These are phyloP conservation scores for Penium margaritaceum DNA, from an alignment of 139 green algal species.

Conservation along the genomic window DNA sequence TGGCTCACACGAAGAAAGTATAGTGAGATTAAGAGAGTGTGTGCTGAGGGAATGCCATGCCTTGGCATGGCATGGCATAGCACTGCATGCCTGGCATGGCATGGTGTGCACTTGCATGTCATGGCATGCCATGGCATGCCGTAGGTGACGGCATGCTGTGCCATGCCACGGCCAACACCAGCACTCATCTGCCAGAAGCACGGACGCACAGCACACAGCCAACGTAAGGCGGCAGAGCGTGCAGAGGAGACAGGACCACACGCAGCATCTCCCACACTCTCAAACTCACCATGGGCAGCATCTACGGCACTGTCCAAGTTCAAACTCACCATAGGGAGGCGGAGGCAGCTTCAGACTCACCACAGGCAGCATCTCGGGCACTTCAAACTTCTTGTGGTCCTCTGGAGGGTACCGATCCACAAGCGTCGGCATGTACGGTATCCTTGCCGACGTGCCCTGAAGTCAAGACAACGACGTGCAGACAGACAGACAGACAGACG, in stretches of 20 bases:
- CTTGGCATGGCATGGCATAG: background rate
- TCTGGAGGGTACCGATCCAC: constrained; percentile 10
- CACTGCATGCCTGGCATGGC: background rate
- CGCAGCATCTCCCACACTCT: background rate
- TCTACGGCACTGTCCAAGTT: background rate
- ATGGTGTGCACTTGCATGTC: too few relatives aligned
- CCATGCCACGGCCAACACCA: too few relatives aligned
- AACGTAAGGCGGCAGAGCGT: background rate
- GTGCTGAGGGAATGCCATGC: background rate
- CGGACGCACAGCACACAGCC: background rate
- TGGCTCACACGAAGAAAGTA: background rate
- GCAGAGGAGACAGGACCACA: background rate
- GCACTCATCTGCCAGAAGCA: too few relatives aligned
- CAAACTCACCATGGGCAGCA: background rate
- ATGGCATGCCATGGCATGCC: too few relatives aligned
- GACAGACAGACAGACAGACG: too few relatives aligned
- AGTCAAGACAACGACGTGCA: too few relatives aligned
- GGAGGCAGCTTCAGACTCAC: background rate
- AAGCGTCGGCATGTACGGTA: constrained; percentile 13
- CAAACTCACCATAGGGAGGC: background rate
- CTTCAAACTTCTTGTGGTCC: constrained; percentile 14
- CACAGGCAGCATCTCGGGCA: constrained; percentile 10
- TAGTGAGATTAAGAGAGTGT: background rate
- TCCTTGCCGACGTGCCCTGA: too few relatives aligned
- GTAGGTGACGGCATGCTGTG: too few relatives aligned